Percentiles rank a stretch among this genome's conserved stretches.
These are phyloP conservation scores for Phytophthora aleatoria DNA, from an alignment of 352 stramenopile species.

Conservation along the genomic window DNA sequence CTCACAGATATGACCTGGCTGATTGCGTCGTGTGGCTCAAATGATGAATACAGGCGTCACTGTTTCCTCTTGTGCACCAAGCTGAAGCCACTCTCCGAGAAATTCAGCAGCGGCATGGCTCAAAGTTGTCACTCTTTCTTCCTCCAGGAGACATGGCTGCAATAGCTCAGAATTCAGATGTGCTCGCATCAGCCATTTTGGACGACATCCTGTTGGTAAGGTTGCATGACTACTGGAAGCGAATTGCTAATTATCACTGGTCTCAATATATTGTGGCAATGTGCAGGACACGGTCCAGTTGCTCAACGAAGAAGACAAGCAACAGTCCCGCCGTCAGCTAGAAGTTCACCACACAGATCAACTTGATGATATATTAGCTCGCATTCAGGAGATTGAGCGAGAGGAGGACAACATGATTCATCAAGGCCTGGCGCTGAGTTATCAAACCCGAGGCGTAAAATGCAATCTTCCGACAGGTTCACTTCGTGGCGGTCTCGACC, in stretches of 20 bases:
- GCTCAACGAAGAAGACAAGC: slow-evolving; percentile 59
- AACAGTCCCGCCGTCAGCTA: slow-evolving; percentile 30
- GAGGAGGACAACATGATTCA: slow-evolving; percentile 46
- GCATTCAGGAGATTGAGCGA: slow-evolving; percentile 55
- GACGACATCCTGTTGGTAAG: slow-evolving; percentile 68
- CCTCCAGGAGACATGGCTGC: slow-evolving; percentile 38
- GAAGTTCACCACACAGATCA: slow-evolving; percentile 35
- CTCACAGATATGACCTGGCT: not conserved
- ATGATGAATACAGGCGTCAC: slow-evolving; percentile 33
- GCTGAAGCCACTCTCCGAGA: slow-evolving; percentile 48
- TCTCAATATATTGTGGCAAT: slow-evolving; percentile 10
- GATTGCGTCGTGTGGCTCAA: not conserved
- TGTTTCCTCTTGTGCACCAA: slow-evolving; percentile 63
- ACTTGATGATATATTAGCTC: slow-evolving; percentile 54
- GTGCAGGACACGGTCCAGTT: slow-evolving; percentile 62
- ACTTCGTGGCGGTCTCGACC: not conserved
- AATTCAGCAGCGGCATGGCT: slow-evolving; percentile 41
- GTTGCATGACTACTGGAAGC: not conserved
- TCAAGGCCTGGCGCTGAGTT: slow-evolving; percentile 42
- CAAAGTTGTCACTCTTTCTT: slow-evolving; percentile 51
- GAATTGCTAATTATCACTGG: not conserved
- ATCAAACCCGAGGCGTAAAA: slow-evolving; percentile 9
- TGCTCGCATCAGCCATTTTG: slow-evolving; percentile 58
- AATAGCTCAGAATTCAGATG: slow-evolving; percentile 55
- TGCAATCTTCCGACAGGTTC: slow-evolving; percentile 18